phyloP scores from a whole-genome alignment of 176 grass and related monocot species.

The Avena atlantica region DNA sequence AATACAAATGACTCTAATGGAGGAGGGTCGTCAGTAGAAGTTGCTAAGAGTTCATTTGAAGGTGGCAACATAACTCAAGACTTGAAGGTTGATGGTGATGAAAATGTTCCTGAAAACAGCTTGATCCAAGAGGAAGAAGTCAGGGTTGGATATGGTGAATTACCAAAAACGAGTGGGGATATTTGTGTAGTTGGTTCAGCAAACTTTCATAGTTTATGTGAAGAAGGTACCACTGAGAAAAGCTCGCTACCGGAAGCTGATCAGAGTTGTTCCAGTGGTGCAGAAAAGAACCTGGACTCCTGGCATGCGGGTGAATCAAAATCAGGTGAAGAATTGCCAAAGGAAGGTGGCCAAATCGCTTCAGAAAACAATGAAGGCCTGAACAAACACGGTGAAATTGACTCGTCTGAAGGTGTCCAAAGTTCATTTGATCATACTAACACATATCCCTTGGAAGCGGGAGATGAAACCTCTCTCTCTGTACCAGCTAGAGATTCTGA shows the following conservation, averaged over 20 bases:
- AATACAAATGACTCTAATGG: slow-evolving; percentile 29
- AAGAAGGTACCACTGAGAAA: slow-evolving; percentile 1
- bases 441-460: background rate
- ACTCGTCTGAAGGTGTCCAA: background rate
- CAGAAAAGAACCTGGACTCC: slow-evolving; percentile 11
- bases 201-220: background rate
- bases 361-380: slow-evolving; percentile 16
- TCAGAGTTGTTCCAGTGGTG: slow-evolving; percentile 31
- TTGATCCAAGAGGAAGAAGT: slow-evolving; percentile 45
- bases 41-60: slow-evolving; percentile 28
- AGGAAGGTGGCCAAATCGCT: slow-evolving; percentile 11
- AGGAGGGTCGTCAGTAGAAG: background rate
- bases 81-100: slow-evolving; percentile 42
- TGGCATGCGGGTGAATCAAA: slow-evolving; percentile 14
- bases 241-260: background rate
- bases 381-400: slow-evolving; percentile 1
- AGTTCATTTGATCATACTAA: slow-evolving; percentile 36
- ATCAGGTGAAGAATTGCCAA: slow-evolving; percentile 28
- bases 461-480: background rate
- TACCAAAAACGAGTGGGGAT: background rate
- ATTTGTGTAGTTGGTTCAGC: slow-evolving; percentile 37
- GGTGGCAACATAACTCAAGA: slow-evolving; percentile 19
- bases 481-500: slow-evolving; percentile 28
- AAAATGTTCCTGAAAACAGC: slow-evolving; percentile 17
- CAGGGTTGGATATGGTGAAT: slow-evolving; percentile 36